Percentiles rank a stretch among this genome's conserved stretches.
Evolutionary conservation across 1,284 basidiomycete species (phyloP).

Genomic region (Mycosarcoma maydis): DNA sequence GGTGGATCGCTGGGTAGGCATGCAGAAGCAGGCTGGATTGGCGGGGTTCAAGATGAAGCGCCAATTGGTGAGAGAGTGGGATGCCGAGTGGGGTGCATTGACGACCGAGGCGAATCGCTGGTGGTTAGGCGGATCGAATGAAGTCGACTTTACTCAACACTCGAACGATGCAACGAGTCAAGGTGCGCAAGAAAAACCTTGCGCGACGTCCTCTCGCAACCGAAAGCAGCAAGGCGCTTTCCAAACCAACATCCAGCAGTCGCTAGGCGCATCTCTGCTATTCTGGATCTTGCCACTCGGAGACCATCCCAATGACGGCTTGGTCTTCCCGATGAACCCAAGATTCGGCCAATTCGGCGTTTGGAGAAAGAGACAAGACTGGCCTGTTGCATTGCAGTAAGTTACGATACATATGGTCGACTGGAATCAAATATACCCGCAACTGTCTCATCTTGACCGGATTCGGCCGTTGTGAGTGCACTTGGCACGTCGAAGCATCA

Average conservation of each 20-base stretch:
- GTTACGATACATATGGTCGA: neutral
- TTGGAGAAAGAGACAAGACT: slow-evolving; percentile 22
- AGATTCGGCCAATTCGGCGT: slow-evolving; percentile 32
- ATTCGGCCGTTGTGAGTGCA: no score
- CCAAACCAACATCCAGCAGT: slow-evolving; percentile 25
- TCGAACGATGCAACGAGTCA: no score
- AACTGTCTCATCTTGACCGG: no score
- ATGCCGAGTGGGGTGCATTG: slow-evolving; percentile 79
- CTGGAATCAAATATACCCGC: slow-evolving; percentile 15
- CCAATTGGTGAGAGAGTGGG: slow-evolving; percentile 71
- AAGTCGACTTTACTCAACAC: slow-evolving; percentile 14
- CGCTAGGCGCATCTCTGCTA: slow-evolving; percentile 4
- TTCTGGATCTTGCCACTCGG: slow-evolving; percentile 33
- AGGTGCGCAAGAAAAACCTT: slow-evolving; percentile 8
- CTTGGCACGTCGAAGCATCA: no score
- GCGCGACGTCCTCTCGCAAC: neutral
- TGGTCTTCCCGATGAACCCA: slow-evolving; percentile 41
- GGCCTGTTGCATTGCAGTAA: slow-evolving; percentile 28
- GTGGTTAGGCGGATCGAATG: slow-evolving; percentile 73
- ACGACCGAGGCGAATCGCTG: slow-evolving; percentile 81
- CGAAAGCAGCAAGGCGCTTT: slow-evolving; percentile 4
- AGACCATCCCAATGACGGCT: slow-evolving; percentile 23
- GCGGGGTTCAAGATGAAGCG: slow-evolving; percentile 21
- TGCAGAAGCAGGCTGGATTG: slow-evolving; percentile 31
- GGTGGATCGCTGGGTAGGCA: slow-evolving; percentile 67